Conservation (phyloP, 305 asterid species). For the Coffea humblotiana region DNA sequence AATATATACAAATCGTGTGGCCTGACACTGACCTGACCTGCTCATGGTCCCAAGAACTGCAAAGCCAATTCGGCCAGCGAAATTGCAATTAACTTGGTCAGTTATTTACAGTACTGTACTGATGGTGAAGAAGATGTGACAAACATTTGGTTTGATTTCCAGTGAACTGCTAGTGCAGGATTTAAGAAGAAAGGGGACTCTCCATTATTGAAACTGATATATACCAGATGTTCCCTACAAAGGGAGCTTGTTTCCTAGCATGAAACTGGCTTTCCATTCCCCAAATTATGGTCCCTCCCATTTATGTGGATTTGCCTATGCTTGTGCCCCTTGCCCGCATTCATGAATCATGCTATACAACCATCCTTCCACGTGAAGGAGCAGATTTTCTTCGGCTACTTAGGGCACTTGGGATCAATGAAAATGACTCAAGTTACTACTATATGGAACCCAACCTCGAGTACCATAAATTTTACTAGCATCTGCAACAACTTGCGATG, state of each 20-base stretch:
- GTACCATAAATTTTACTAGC: not conserved
- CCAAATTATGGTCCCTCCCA: slow-evolving; percentile 39
- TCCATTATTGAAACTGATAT: not conserved
- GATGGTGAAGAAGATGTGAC: slow-evolving; percentile 42
- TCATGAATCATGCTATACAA: not conserved
- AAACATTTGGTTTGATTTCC: slow-evolving; percentile 22
- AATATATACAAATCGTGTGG: not conserved
- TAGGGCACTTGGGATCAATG: not conserved
- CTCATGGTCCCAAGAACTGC: slow-evolving; percentile 11
- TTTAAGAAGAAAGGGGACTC: not conserved
- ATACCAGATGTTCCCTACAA: slow-evolving; percentile 37
- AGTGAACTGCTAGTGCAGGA: slow-evolving; percentile 11
- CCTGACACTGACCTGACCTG: not conserved
- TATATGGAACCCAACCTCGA: not conserved
- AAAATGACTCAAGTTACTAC: slow-evolving; percentile 6
- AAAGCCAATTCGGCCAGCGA: not conserved
- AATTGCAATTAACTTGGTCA: not conserved
- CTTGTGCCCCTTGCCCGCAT: not conserved
- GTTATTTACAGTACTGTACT: not conserved
- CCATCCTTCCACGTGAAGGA: slow-evolving; percentile 19
- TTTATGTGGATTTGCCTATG: not conserved
- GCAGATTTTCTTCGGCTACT: slow-evolving; percentile 1
- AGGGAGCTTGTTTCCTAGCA: slow-evolving; percentile 48
- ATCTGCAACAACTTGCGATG: not conserved
- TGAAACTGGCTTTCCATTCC: slow-evolving; percentile 30